phyloP scores from a whole-genome alignment of 2,329 filamentous ascomycete genomes.

The Aspergillus sergii region DNA sequence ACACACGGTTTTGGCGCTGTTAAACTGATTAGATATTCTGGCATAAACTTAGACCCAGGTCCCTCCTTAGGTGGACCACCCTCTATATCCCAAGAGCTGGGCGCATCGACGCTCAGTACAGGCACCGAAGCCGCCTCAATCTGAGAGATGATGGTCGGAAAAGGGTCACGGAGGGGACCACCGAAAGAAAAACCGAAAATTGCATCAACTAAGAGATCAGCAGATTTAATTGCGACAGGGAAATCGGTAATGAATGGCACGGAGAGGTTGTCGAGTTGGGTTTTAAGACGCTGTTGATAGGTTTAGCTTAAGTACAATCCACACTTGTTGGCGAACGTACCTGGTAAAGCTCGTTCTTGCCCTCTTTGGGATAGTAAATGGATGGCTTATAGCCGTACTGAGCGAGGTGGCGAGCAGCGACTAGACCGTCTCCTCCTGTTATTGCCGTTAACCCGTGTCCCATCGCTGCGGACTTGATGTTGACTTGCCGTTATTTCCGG shows the following conservation, averaged over 20 bases:
- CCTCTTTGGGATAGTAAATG: conserved; percentile 90
- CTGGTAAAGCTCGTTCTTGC: conserved; percentile 87
- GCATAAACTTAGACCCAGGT: conserved; percentile 78
- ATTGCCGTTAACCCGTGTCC: not conserved
- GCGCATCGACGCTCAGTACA: conserved; percentile 87
- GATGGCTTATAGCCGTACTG: conserved; percentile 90
- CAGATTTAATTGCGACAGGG: conserved; percentile 61
- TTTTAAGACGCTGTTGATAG: conserved; percentile 68
- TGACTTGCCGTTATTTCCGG: conserved; percentile 64
- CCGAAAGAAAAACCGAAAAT: conserved; percentile 96
- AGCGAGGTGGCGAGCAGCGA: conserved; percentile 86
- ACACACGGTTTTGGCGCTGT: conserved; percentile 92
- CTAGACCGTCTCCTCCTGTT: conserved; percentile 86
- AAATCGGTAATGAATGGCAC: conserved; percentile 83
- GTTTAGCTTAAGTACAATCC: not conserved
- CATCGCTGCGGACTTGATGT: not conserved
- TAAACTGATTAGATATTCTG: conserved; percentile 78
- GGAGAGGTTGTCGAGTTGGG: conserved; percentile 79
- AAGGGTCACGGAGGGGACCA: conserved; percentile 90
- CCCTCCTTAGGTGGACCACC: conserved; percentile 76
- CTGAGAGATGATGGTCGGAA: conserved; percentile 76
- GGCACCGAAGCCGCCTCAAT: conserved; percentile 73
- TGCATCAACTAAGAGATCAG: conserved; percentile 86
- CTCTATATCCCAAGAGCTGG: conserved; percentile 93
- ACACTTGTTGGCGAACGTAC: conserved; percentile 46